Conservation (phyloP, 495 filamentous ascomycete species). For the Opeltia flavorubescens region DNA sequence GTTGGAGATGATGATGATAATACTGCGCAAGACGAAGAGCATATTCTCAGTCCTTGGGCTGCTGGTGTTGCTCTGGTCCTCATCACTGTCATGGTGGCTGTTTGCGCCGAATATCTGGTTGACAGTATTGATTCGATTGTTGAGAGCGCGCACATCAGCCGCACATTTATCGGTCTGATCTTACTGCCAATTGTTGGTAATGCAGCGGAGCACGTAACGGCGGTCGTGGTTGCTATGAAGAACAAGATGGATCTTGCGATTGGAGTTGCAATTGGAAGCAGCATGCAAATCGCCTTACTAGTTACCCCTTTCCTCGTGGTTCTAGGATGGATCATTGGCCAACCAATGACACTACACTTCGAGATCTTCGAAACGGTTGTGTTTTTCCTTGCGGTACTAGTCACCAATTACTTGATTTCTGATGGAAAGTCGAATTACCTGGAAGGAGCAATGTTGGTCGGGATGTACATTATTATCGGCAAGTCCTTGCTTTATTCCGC, state of each 20-base stretch:
- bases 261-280: conserved; percentile 83
- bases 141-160: conserved; percentile 69
- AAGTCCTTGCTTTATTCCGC: background rate
- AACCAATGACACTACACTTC: conserved; percentile 84
- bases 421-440: conserved; percentile 94
- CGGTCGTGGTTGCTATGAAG: conserved; percentile 80
- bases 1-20: conserved; percentile 24
- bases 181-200: conserved; percentile 96
- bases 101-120: conserved; percentile 90
- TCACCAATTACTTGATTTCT: conserved; percentile 85
- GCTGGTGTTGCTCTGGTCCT: conserved; percentile 58
- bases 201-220: conserved; percentile 92
- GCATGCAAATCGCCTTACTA: conserved; percentile 87
- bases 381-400: conserved; percentile 76
- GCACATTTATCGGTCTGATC: conserved; percentile 92
- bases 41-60: conserved; percentile 55
- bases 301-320: conserved; percentile 87
- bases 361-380: conserved; percentile 88
- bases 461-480: conserved; percentile 35
- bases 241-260: conserved; percentile 98
- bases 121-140: conserved; percentile 86
- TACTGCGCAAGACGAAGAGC: conserved; percentile 38
- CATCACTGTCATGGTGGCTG: conserved; percentile 68
- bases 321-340: conserved; percentile 74
- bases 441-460: conserved; percentile 80